These are phyloP conservation scores for Lepraria neglecta DNA, from an alignment of 495 filamentous ascomycete species.

Conservation along the genomic window DNA sequence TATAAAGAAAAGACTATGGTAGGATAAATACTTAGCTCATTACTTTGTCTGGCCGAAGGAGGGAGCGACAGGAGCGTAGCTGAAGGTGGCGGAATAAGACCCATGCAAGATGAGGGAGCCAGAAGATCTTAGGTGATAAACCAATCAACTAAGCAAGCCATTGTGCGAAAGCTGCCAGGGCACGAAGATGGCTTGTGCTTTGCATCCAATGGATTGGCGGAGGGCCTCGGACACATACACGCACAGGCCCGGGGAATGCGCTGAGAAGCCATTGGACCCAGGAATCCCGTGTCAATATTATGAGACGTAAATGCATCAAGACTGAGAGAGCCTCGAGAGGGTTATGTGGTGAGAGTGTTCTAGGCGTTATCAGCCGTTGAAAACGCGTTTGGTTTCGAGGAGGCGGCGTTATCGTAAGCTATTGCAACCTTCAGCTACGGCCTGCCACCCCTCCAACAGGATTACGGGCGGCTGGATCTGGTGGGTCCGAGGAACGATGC, in stretches of 20 bases:
- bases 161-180: neutral
- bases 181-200: constrained; percentile 5
- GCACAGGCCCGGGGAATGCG: constrained; percentile 13
- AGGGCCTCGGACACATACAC: constrained; percentile 3
- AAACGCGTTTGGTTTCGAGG: neutral
- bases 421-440: neutral
- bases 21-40: constrained; percentile 5
- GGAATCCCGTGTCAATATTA: neutral
- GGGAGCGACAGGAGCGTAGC: neutral
- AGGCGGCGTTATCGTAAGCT: neutral
- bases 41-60: neutral
- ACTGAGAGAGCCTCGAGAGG: neutral
- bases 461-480: neutral
- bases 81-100: constrained; percentile 8
- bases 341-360: neutral
- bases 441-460: neutral
- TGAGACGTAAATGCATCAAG: neutral
- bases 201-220: constrained; percentile 15
- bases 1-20: neutral
- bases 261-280: constrained; percentile 2
- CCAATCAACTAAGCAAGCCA: constrained; percentile 1
- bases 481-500: neutral
- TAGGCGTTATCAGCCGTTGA: constrained; percentile 1
- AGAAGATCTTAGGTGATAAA: neutral
- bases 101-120: constrained; percentile 12